These are phyloP conservation scores for Fusarium sp. DNA, from an alignment of 2,329 filamentous ascomycete species.

Conservation along the genomic window DNA sequence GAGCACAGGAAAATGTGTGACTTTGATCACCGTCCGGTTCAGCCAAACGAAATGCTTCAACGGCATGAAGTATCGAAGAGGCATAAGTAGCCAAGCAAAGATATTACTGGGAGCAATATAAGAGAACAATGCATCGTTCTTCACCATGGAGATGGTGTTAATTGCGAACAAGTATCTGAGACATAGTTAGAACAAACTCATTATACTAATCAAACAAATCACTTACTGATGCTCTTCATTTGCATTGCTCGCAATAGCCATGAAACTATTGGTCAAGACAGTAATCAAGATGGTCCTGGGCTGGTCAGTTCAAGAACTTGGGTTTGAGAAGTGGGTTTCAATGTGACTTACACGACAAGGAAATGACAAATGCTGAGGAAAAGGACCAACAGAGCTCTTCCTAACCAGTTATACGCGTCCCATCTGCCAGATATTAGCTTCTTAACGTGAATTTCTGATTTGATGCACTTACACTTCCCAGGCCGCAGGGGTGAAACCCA, in stretches of 20 bases:
- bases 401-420: conserved; percentile 80
- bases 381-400: conserved; percentile 78
- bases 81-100: conserved; percentile 88
- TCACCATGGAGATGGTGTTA: conserved; percentile 97
- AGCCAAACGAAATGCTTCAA: conserved; percentile 84
- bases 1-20: conserved; percentile 88
- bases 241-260: conserved; percentile 92
- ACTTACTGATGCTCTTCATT: conserved; percentile 84
- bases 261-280: conserved; percentile 96
- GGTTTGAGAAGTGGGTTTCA: neutral
- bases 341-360: conserved; percentile 74
- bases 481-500: conserved; percentile 95
- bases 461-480: conserved; percentile 78
- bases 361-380: conserved; percentile 97
- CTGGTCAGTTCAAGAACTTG: conserved; percentile 8
- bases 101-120: conserved; percentile 94
- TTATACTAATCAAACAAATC: accelerated
- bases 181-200: conserved; percentile 10
- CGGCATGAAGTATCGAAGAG: conserved; percentile 81
- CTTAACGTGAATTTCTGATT: neutral
- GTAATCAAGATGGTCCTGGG: conserved; percentile 86
- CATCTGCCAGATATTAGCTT: conserved; percentile 59
- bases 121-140: conserved; percentile 95
- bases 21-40: conserved; percentile 91
- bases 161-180: conserved; percentile 86